phyloP scores from a whole-genome alignment of 2,329 filamentous ascomycete genomes.

The Verticillium zaregamsianum region DNA sequence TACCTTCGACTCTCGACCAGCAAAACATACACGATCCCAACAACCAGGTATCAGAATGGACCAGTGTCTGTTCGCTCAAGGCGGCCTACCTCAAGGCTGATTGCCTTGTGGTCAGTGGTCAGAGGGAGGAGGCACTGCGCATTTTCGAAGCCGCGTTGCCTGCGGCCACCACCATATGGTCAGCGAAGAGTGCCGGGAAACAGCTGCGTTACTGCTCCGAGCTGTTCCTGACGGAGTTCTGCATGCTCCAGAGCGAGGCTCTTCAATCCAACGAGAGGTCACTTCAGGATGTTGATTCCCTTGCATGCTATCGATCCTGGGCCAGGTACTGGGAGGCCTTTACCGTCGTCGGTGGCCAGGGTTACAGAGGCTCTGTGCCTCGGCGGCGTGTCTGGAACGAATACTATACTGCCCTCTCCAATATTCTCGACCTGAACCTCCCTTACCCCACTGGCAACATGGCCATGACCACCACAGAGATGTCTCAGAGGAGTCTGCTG shows the following conservation, averaged over 20 bases:
- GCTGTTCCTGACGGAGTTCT: conserved; percentile 70
- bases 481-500: conserved; percentile 59
- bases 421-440: conserved; percentile 64
- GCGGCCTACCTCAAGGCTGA: conserved; percentile 73
- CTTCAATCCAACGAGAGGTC: conserved; percentile 46
- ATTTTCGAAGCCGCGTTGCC: conserved; percentile 64
- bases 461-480: conserved; percentile 32
- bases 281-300: conserved; percentile 46
- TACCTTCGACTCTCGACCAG: conserved; percentile 61
- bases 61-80: conserved; percentile 76
- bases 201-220: conserved; percentile 78
- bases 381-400: conserved; percentile 74
- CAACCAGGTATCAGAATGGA: conserved; percentile 66
- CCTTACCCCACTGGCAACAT: conserved; percentile 50
- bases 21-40: conserved; percentile 47
- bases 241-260: conserved; percentile 62
- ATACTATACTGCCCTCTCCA: conserved; percentile 77
- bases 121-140: conserved; percentile 55
- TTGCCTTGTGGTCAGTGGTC: conserved; percentile 45
- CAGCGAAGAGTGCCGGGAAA: conserved; percentile 47
- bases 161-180: conserved; percentile 52
- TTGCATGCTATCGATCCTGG: conserved; percentile 63
- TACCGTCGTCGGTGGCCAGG: conserved; percentile 47
- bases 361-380: conserved; percentile 55
- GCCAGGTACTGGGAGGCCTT: conserved; percentile 61